Evolutionary conservation across 352 stramenopile species (phyloP).

Genomic region (Globisporangium parvum): DNA sequence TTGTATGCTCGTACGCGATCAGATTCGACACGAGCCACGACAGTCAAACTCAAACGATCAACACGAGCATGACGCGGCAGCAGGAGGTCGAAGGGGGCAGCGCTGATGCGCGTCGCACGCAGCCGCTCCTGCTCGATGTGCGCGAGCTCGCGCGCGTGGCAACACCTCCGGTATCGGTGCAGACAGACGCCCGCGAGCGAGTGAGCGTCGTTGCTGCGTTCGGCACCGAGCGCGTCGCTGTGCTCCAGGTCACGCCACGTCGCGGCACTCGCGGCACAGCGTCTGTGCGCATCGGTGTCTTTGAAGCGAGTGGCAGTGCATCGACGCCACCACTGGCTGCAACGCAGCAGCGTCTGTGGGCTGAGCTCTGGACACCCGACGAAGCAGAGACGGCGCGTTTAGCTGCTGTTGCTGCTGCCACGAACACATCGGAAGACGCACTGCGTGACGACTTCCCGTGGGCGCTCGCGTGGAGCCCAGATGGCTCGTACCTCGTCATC

Average conservation of each 20-base stretch:
- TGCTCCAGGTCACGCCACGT: constrained; percentile 15
- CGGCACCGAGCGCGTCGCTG: constrained; percentile 19
- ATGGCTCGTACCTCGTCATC: constrained; percentile 45
- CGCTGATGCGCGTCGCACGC: background rate
- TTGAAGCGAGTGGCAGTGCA: background rate
- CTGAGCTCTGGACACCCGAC: background rate
- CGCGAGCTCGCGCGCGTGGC: constrained; percentile 24
- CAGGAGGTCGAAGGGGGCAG: background rate
- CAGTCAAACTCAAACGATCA: background rate
- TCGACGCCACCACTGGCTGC: background rate
- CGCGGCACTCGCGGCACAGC: background rate
- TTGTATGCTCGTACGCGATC: too few species aligned
- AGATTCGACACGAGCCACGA: too few species aligned
- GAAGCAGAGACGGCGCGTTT: background rate
- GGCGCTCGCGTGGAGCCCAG: constrained; percentile 46
- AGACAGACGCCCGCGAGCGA: background rate
- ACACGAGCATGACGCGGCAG: constrained; percentile 12
- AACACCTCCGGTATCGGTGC: background rate
- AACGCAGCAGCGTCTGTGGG: background rate
- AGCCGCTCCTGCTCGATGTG: constrained; percentile 27
- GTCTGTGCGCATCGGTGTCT: background rate
- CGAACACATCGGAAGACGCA: background rate
- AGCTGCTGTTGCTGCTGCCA: background rate
- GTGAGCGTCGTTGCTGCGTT: constrained; percentile 16
- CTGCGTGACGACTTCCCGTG: constrained; percentile 9